Percentiles rank a stretch among this genome's conserved stretches.
phyloP scores from a whole-genome alignment of 768 basidiomycete genomes.

The Auriculariales sp. region DNA sequence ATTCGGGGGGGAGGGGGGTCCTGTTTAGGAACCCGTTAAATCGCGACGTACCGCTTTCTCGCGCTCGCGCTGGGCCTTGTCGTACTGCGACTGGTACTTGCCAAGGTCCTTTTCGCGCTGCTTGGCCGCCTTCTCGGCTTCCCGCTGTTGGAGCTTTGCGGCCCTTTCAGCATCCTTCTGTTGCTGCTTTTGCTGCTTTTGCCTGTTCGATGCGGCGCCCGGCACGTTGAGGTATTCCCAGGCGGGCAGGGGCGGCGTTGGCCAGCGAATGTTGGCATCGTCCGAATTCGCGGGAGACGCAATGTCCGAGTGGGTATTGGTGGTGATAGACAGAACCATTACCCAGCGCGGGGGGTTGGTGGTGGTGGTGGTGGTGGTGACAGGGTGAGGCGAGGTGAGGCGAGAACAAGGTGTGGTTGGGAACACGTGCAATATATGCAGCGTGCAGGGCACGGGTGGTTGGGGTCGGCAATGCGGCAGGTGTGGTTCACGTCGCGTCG shows the following conservation, averaged over 20 bases:
- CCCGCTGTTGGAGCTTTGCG: constrained; percentile 15
- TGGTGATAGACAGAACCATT: too few species aligned
- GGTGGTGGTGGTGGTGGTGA: too few species aligned
- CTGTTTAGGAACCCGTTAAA: too few species aligned
- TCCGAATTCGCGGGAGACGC: too few species aligned
- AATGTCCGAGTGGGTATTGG: too few species aligned
- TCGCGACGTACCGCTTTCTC: constrained; percentile 10
- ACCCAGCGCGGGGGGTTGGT: too few species aligned
- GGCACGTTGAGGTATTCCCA: neutral
- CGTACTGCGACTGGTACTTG: constrained; percentile 22
- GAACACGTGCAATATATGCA: too few species aligned
- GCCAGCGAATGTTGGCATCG: neutral
- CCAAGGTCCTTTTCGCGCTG: constrained; percentile 31
- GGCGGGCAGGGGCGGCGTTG: neutral
- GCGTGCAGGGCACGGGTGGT: too few species aligned
- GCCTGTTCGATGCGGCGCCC: neutral
- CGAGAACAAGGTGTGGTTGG: too few species aligned
- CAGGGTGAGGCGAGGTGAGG: too few species aligned
- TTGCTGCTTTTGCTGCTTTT: constrained; percentile 1
- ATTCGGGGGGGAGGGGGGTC: neutral
- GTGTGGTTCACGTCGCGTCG: too few species aligned
- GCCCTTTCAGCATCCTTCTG: constrained; percentile 16
- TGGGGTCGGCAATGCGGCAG: too few species aligned
- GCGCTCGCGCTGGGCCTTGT: constrained; percentile 21
- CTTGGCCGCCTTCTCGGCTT: constrained; percentile 27